Conservation (phyloP, 345 rosid genomes). For the Streptanthus diversifolius region DNA sequence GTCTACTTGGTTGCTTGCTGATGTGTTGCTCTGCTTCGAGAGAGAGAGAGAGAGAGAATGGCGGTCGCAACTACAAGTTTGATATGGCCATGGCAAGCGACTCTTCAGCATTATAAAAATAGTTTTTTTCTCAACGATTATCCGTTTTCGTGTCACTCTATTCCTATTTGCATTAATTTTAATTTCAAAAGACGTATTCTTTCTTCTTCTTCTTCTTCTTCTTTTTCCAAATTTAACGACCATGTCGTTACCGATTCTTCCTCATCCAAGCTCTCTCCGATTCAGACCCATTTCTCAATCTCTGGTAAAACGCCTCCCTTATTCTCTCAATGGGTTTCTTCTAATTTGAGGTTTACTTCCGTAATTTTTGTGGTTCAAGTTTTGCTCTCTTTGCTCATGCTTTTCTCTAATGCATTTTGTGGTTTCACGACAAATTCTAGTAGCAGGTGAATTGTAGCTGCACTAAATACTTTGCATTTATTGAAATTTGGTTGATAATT, state of each 20-base stretch:
- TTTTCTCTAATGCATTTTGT: neutral
- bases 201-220: conserved; percentile 11
- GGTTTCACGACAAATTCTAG: neutral
- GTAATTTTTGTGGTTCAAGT: neutral
- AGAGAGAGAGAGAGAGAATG: conserved; percentile 14
- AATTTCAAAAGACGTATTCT: conserved; percentile 28
- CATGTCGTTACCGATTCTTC: conserved; percentile 22
- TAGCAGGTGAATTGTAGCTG: neutral
- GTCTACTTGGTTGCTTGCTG: neutral
- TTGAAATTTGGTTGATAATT: neutral
- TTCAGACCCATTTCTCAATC: conserved; percentile 37
- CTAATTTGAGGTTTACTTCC: neutral
- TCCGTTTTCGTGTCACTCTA: conserved; percentile 27
- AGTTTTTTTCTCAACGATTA: conserved; percentile 1
- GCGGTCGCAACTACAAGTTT: conserved; percentile 48
- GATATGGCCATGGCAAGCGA: conserved; percentile 40
- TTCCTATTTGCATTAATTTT: conserved; percentile 16
- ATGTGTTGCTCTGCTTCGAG: conserved; percentile 20
- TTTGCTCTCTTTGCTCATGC: neutral
- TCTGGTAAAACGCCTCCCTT: conserved; percentile 36
- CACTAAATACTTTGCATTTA: neutral
- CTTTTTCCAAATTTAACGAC: conserved; percentile 16
- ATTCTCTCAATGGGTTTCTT: neutral
- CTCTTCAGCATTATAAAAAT: conserved; percentile 32
- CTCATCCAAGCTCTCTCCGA: conserved; percentile 26